phyloP scores from a whole-genome alignment of 495 filamentous ascomycete species.

The Staphylotrichum longicolle region DNA sequence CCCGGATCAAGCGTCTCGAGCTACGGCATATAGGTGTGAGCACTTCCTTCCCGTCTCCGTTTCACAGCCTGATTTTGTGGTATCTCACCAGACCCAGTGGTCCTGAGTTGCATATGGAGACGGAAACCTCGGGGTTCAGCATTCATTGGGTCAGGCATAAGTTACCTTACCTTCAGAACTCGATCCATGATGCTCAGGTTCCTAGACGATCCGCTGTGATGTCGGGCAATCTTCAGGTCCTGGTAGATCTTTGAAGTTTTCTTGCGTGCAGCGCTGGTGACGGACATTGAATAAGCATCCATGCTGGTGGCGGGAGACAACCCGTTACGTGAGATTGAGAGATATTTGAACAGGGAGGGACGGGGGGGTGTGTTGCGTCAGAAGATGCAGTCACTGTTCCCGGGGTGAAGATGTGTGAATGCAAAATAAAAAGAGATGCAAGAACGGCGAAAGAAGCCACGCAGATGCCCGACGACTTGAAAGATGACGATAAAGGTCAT shows the following conservation, averaged over 20 bases:
- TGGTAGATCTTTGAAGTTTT: constrained; percentile 48
- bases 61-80: background rate
- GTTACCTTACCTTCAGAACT: constrained; percentile 23
- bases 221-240: constrained; percentile 41
- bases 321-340: background rate
- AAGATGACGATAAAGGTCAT: too few relatives aligned
- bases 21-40: constrained; percentile 38
- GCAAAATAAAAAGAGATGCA: too few relatives aligned
- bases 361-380: background rate
- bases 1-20: constrained; percentile 34
- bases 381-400: too few relatives aligned
- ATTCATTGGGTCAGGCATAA: too few relatives aligned
- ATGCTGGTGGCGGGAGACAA: constrained; percentile 30
- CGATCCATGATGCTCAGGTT: constrained; percentile 35
- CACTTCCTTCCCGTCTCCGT: background rate
- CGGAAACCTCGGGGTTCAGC: too few relatives aligned
- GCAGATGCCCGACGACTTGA: too few relatives aligned
- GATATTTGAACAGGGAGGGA: background rate
- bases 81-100: background rate
- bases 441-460: too few relatives aligned
- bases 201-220: constrained; percentile 4
- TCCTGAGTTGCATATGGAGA: too few relatives aligned
- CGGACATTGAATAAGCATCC: constrained; percentile 52
- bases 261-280: constrained; percentile 42
- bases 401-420: too few relatives aligned